Base-by-base conservation (phyloP, 139 green algal species). In the Chlamydomonas eustigma region DNA sequence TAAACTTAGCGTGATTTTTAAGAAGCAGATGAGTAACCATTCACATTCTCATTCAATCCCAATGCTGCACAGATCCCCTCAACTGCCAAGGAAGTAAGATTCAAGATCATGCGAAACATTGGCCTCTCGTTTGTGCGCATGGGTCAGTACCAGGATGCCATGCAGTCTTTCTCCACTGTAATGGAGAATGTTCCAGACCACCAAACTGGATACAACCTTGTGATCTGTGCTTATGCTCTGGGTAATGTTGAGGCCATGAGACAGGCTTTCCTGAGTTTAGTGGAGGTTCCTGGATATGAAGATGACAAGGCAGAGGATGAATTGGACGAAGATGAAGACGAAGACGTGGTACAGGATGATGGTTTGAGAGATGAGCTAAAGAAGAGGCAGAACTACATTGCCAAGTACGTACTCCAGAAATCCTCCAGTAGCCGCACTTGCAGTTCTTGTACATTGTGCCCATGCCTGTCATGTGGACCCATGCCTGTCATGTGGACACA, bases 61-160 rank as follows among this genome's bases (percentile, higher is more conserved):
- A n/a, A n/a, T n/a, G n/a, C n/a, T n/a, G n/a, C n/a, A n/a, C 34
- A 75, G 68, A 75, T 75, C 68, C 68, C 68, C 8, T 64, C 25
- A 24, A 76, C 50, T 32, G 25, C 44, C 6, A 76, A 76, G 50
- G 39, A 75, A 28, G 68, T 63, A 25, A 83, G 86, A 24, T 88
- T 88, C 76, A 87, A 89, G 71, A 88, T 93, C 72, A 86, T 91
- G 86, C 88, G 87, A 39, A 97, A 97, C 83, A 95, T 97, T 51
- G 91, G 87, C 0, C 73, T 92, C 8, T 83, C 88, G 1, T 94
- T 95, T 63, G 83, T 96, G 76, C 81, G 84, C 39, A 78, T 95
- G 77, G 92, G 92, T 5, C 89, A 94, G 75, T 94, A 94, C 78
- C 85, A 87, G 38, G 90, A 96, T 58, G 91, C 91, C 4, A 71